These are phyloP conservation scores for Aeschynomene evenia DNA, from an alignment of 306 rosid genomes.

Conservation along the genomic window DNA sequence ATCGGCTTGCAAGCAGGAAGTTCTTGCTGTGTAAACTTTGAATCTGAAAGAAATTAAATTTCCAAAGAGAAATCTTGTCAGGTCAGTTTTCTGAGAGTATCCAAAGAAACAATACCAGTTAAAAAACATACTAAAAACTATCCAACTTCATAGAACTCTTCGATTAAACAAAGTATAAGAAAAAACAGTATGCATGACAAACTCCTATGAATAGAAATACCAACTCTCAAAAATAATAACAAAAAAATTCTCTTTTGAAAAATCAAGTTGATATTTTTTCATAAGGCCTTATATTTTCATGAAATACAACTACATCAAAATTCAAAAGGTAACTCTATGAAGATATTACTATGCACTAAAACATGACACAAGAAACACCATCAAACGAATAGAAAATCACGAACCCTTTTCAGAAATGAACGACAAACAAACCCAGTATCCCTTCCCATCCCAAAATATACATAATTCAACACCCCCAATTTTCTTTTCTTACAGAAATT, in stretches of 20 bases:
- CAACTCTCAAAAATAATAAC: neutral
- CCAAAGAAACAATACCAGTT: neutral
- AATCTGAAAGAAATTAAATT: constrained; percentile 52
- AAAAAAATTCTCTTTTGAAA: neutral
- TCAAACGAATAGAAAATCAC: neutral
- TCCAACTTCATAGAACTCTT: constrained; percentile 18
- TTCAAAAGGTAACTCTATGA: neutral
- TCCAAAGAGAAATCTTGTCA: constrained; percentile 22
- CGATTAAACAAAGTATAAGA: neutral
- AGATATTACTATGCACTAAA: neutral
- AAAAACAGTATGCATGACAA: neutral
- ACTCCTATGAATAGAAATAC: neutral
- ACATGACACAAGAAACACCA: neutral
- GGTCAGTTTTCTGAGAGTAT: neutral
- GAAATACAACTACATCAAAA: constrained; percentile 6
- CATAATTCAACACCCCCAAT: neutral
- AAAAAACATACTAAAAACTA: neutral
- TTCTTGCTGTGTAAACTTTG: constrained; percentile 89
- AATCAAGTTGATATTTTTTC: neutral
- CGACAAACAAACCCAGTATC: neutral
- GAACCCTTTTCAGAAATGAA: constrained; percentile 2
- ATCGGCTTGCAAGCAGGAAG: constrained; percentile 98
- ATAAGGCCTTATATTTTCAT: neutral
- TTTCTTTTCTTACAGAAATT: neutral
- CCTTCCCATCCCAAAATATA: constrained; percentile 1